phyloP scores from a whole-genome alignment of 306 rosid genomes.

The Betula pendula region DNA sequence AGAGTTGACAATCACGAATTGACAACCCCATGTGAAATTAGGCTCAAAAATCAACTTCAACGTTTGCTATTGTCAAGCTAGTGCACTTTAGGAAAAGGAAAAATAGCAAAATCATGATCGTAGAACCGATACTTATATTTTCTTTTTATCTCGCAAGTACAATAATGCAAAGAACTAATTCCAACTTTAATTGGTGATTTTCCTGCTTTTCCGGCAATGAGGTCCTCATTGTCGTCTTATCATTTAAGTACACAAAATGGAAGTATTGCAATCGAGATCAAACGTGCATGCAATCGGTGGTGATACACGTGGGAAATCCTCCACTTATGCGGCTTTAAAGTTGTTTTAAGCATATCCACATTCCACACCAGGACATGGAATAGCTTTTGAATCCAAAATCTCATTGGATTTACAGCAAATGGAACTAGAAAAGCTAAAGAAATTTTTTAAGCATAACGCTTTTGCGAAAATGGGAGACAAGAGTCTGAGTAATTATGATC shows the following conservation, averaged over 20 bases:
- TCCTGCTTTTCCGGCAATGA: slow-evolving; percentile 69
- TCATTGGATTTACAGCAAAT: slow-evolving; percentile 37
- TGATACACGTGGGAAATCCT: slow-evolving; percentile 43
- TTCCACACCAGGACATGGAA: slow-evolving; percentile 69
- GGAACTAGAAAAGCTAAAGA: slow-evolving; percentile 34
- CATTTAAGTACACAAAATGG: slow-evolving; percentile 26
- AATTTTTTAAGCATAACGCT: slow-evolving; percentile 26
- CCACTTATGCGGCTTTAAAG: slow-evolving; percentile 11
- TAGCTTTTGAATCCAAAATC: slow-evolving; percentile 43
- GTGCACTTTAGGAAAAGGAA: not conserved
- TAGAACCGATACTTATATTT: not conserved
- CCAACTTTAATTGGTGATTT: slow-evolving; percentile 28
- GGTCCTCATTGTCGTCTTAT: slow-evolving; percentile 54
- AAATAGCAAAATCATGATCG: not conserved
- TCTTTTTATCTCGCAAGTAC: not conserved
- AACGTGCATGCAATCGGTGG: slow-evolving; percentile 42
- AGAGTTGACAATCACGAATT: too few relatives aligned
- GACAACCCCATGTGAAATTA: too few relatives aligned
- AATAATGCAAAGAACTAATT: slow-evolving; percentile 29
- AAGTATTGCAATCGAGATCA: slow-evolving; percentile 46
- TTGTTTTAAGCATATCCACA: slow-evolving; percentile 39
- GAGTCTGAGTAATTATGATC: slow-evolving; percentile 36
- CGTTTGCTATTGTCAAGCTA: not conserved
- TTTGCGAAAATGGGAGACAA: slow-evolving; percentile 27
- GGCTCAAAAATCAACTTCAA: too few relatives aligned